Evolutionary conservation across 352 stramenopile species (phyloP), one percentile per base, ranked within the genome.

Genomic region (Phytopythium helicoides): DNA sequence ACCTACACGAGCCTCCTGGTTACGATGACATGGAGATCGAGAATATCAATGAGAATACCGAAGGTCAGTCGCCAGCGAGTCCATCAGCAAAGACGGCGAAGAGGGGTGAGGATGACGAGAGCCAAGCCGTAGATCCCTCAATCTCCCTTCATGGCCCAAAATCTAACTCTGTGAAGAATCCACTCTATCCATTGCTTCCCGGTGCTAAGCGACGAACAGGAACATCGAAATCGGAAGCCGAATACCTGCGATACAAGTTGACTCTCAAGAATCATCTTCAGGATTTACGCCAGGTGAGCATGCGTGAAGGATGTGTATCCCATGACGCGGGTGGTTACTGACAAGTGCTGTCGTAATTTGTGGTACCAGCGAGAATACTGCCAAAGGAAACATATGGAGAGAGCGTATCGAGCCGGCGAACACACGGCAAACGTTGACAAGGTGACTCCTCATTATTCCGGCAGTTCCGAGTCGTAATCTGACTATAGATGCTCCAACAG

Each of bases 211-310:
- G 55, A 0, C 28, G 34, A 16, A 40, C 56, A 0, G 57, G 61
- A n/a, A 69, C 52, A 1, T 73, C 56, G 0, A 83, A 76, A 40
- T 62, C 69, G 10, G 60, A 76, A 47, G 64, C 67, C 11, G 71
- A 89, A 53, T 76, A 75, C 35, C 45, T 85, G 34, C 72, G 76
- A n/a, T 92, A 92, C 63, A 89, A 87, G 31, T 44, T 88, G 8
- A 66, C 74, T 9, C 51, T 89, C 12, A 87, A 88, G 52, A 72
- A 86, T 38, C 78, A 89, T 44, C 56, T 92, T 6, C 71, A 84
- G 33, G 71, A 83, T 41, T 58, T 89, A 8, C 73, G 74, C 0
- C 73, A 72, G 44, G 71, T 78, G 46, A 19, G 62, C 5, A 35
- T 19, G 19, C 2, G 3, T 14, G 6, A 8, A 21, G n/a, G 0